Base-by-base conservation (phyloP, 2,329 filamentous ascomycete species). In the Colletotrichum agaves region DNA sequence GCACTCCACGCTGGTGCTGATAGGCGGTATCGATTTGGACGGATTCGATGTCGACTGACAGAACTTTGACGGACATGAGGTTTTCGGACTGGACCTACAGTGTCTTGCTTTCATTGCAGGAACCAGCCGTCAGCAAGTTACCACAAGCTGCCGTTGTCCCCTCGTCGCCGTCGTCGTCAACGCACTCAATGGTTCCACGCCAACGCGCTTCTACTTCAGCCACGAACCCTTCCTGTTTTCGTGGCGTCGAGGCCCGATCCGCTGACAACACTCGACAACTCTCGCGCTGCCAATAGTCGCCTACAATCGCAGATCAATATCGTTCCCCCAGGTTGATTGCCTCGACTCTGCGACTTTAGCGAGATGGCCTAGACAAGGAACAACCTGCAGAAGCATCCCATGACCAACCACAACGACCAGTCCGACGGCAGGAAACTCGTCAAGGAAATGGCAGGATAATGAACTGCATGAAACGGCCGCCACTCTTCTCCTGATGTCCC, bases 291-390 rank as follows among this genome's bases (percentile, higher is more conserved):
- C 39, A 21, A 52, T 58, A 21, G 47, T 17, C 46, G 49, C 33
- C 55, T 35, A 5, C 55, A 44, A 35, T 43, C 27, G 39, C 19
- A 57, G 49, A 47, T 15, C 37, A 15, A 39, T 61, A 12, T 46
- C 27, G 31, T 47, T 55, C 27, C 44, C 10, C 64, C 64, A 58
- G 11, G 31, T 52, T 63, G 60, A 67, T 63, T 63, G 44, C 44
- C 31, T 59, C 52, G 31, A 62, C 43, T 53, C 17, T 49, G 39
- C 52, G 27, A 21, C 44, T 41, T 67, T 53, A 56, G 60, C 60
- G 52, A 58, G n/a, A 63, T 63, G 52, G 39, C 15, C 19, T 12
- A 11, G 49, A 37, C 50, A 50, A 44, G 63, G 50, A 43, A 66
- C 27, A 21, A 23, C 39, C 53, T 58, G 59, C 49, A 46, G 57